Evolutionary conservation across 345 rosid genomes (phyloP).

Genomic region (Abelmoschus esculentus): DNA sequence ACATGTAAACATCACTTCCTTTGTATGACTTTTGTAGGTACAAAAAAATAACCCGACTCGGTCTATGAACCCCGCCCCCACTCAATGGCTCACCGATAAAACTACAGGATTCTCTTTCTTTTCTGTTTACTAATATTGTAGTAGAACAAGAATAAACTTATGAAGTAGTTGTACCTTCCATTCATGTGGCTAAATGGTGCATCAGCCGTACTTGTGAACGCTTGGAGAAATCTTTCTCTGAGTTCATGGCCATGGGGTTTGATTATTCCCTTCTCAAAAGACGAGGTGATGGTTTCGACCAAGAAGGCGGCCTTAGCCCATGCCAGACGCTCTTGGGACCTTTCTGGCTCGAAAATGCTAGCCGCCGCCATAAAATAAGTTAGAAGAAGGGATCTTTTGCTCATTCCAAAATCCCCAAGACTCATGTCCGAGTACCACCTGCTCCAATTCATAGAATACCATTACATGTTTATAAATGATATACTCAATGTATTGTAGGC

Average conservation of each 20-base stretch:
- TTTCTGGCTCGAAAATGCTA: neutral
- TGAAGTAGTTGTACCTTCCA: conserved; percentile 33
- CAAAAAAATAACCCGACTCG: neutral
- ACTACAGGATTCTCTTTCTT: too few species aligned
- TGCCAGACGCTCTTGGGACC: neutral
- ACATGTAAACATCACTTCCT: neutral
- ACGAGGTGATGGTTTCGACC: neutral
- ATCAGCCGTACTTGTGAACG: conserved; percentile 25
- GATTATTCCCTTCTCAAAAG: neutral
- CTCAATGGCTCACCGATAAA: too few species aligned
- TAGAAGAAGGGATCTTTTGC: neutral
- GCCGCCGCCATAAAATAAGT: neutral
- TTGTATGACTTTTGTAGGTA: neutral
- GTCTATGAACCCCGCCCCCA: too few species aligned
- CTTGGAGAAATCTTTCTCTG: conserved; percentile 39
- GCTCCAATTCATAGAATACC: neutral
- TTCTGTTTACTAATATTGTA: too few species aligned
- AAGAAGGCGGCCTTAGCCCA: neutral
- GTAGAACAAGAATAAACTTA: too few species aligned
- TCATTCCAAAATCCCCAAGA: neutral
- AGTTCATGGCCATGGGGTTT: conserved; percentile 18
- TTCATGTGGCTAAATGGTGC: conserved; percentile 15
- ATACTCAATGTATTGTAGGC: too few species aligned
- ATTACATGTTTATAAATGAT: too few species aligned
- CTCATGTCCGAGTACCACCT: conserved; percentile 23